These are phyloP conservation scores for Phalaenopsis equestris DNA, from an alignment of 106 monocot genomes.

Conservation along the genomic window DNA sequence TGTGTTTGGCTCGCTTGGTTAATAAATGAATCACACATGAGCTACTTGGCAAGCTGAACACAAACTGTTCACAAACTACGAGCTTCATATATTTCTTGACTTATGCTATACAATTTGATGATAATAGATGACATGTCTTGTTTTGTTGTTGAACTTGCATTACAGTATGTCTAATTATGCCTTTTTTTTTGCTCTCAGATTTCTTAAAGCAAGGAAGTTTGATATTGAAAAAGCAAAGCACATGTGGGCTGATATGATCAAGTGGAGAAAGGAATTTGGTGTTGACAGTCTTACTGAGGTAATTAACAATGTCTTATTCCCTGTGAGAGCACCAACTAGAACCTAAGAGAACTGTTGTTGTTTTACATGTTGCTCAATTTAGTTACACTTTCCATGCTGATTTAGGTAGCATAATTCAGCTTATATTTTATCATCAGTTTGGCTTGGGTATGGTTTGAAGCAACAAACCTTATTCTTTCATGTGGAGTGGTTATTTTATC, in stretches of 20 bases:
- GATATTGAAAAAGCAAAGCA: slow-evolving; percentile 77
- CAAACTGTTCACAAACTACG: no score
- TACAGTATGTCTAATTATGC: neutral
- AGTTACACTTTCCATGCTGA: neutral
- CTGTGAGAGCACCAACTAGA: neutral
- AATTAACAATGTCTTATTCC: neutral
- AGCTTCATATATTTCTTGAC: neutral
- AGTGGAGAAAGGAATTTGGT: slow-evolving; percentile 64
- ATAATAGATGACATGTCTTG: neutral
- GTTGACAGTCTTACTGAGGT: slow-evolving; percentile 47
- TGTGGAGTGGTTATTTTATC: neutral
- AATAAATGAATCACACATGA: no score
- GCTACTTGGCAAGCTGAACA: no score
- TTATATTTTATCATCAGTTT: neutral
- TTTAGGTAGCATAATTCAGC: no score
- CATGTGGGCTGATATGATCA: slow-evolving; percentile 85
- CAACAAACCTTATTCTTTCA: neutral
- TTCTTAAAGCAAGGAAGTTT: slow-evolving; percentile 76
- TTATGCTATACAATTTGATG: neutral
- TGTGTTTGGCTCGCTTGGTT: no score
- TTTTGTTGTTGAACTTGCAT: neutral
- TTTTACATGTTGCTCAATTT: neutral
- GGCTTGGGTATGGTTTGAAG: neutral
- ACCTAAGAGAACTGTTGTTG: neutral
- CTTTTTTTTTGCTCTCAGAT: slow-evolving; percentile 20